Percentiles rank a stretch among this genome's conserved stretches.
phyloP scores from a whole-genome alignment of 2,329 filamentous ascomycete genomes.

The Mollisiaceae sp. region DNA sequence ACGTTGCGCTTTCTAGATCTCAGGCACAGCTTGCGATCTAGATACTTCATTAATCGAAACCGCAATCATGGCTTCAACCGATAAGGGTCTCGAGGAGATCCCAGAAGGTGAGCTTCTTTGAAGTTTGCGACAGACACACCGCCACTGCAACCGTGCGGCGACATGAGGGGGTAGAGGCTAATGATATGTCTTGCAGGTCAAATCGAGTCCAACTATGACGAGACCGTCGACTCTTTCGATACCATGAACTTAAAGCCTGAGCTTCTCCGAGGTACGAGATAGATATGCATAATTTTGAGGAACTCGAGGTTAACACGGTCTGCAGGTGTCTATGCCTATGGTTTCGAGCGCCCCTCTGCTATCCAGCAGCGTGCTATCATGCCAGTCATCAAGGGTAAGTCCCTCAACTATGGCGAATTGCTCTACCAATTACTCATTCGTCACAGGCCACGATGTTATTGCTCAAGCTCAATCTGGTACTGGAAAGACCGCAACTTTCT shows the following conservation, averaged over 20 bases:
- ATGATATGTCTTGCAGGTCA: conserved; percentile 66
- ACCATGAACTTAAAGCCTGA: conserved; percentile 96
- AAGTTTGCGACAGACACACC: conserved; percentile 33
- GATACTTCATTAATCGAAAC: conserved; percentile 54
- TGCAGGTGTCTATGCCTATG: conserved; percentile 91
- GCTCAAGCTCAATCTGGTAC: conserved; percentile 99
- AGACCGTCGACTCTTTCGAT: conserved; percentile 99
- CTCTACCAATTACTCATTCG: background rate
- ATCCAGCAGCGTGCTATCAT: conserved; percentile 99
- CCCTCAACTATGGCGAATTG: conserved; percentile 3
- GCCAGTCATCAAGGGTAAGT: conserved; percentile 98
- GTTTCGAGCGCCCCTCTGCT: conserved; percentile 99
- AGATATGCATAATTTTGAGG: conserved; percentile 19
- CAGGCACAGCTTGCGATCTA: conserved; percentile 81
- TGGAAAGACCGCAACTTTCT: conserved; percentile 99
- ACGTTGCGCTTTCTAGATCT: conserved; percentile 62
- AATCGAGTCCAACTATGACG: conserved; percentile 99
- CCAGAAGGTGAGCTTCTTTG: conserved; percentile 75
- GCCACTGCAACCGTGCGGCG: conserved; percentile 25
- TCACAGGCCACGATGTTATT: conserved; percentile 92
- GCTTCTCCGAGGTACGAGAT: conserved; percentile 83
- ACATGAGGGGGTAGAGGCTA: conserved; percentile 29
- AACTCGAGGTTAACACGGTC: conserved; percentile 30
- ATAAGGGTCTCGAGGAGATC: conserved; percentile 98
- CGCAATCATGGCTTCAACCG: conserved; percentile 95